Conservation (phyloP, 2,329 filamentous ascomycete genomes). For the Fusarium coffeatum region DNA sequence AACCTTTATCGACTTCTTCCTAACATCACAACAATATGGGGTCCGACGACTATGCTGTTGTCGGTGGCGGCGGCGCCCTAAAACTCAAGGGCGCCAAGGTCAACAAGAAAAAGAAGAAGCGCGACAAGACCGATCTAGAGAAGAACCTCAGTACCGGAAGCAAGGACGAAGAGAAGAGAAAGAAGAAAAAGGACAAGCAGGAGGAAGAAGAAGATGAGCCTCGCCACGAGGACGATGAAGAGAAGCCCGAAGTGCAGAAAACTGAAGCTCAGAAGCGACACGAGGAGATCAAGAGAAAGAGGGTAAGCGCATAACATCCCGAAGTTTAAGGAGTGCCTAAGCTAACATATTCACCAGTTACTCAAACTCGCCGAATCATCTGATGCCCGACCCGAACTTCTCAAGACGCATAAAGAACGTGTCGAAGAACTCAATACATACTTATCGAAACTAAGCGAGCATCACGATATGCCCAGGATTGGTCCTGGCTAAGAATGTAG, state of each 20-base stretch:
- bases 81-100: constrained; percentile 84
- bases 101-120: constrained; percentile 73
- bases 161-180: constrained; percentile 25
- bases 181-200: constrained; percentile 43
- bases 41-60: constrained; percentile 77
- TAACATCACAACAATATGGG: constrained; percentile 64
- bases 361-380: constrained; percentile 78
- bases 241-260: constrained; percentile 63
- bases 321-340: not conserved
- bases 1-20: constrained; percentile 1
- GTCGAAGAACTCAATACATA: constrained; percentile 97
- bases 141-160: constrained; percentile 56
- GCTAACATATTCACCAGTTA: constrained; percentile 64
- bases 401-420: constrained; percentile 96
- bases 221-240: constrained; percentile 50
- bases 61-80: constrained; percentile 77
- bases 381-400: constrained; percentile 74
- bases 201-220: constrained; percentile 46
- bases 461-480: constrained; percentile 92
- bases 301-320: constrained; percentile 65
- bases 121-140: constrained; percentile 60
- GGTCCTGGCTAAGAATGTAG: constrained; percentile 63
- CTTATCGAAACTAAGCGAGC: constrained; percentile 89
- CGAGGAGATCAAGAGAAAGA: constrained; percentile 83
- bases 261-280: constrained; percentile 86